Base-by-base conservation (phyloP, 768 basidiomycete genomes). In the Nidularia pulvinata region DNA sequence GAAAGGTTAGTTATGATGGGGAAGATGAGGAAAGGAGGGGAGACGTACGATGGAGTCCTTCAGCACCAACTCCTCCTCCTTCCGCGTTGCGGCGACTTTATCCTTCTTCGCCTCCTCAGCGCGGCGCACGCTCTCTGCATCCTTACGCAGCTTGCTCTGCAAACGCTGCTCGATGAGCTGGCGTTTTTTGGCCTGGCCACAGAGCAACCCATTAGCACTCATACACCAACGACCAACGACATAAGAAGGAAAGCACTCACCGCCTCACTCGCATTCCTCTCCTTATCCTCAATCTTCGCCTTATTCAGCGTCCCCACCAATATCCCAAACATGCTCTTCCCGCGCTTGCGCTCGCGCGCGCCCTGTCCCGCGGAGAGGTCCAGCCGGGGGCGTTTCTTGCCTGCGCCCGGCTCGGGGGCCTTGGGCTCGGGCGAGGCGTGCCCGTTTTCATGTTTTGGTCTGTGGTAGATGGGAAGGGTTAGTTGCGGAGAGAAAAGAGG, bases 101-200 rank as follows among this genome's bases (percentile, higher is more conserved):
- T 91, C 89, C 69, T 89, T 89, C 73, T 91, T 91, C 55, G 86
- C 87, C 71, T 93, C 90, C 77, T 91, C 91, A 60, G 87, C 85
- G 69, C 86, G 80, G 68, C 90, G 84, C 73, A 93, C 89, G 76
- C 86, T 79, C 70, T 90, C 90, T 78, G 87, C 90, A 69, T 93
- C 91, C 79, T 86, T 88, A 67, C 83, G 80, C 58, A 93, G 80
- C 74, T 91, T 93, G 74, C 78, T 79, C 77, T 92, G 90, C 75
- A 93, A 79, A 75, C 89, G 85, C 68, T 90, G 86, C 67, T 93
- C 91, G 66, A 89, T 88, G 65, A 88, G 64, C 59, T 90, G 89
- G 58, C 91, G 78, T 71, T 92, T 92, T 76, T 89, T 91, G 1
- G 90, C 91, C 90, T 92, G 60, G 37, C 9, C n/a, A n/a, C 37